These are phyloP conservation scores for Hypsizygus ulmarius DNA, from an alignment of 1,284 basidiomycete genomes.

Conservation along the genomic window DNA sequence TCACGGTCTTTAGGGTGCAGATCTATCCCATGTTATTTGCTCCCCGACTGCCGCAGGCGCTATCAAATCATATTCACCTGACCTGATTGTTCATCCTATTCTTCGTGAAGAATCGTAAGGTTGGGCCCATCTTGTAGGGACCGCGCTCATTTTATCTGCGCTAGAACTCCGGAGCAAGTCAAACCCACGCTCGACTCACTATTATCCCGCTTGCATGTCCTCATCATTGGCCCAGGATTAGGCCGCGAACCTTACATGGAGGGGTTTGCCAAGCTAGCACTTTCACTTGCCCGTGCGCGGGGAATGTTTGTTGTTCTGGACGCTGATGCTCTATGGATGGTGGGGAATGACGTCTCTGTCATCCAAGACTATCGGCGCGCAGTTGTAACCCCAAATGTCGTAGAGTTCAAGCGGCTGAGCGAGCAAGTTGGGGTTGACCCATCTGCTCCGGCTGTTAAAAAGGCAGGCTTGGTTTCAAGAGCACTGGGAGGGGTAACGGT, in stretches of 20 bases:
- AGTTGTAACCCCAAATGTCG: constrained; percentile 91
- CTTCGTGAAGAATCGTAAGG: constrained; percentile 59
- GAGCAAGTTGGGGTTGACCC: constrained; percentile 67
- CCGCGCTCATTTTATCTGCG: constrained; percentile 8
- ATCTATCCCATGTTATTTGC: constrained; percentile 96
- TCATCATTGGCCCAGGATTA: constrained; percentile 91
- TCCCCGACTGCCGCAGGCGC: constrained; percentile 85
- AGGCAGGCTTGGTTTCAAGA: constrained; percentile 63
- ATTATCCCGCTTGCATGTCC: constrained; percentile 84
- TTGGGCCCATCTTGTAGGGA: not conserved
- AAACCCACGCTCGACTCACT: constrained; percentile 64
- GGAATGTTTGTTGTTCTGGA: constrained; percentile 92
- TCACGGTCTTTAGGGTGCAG: constrained; percentile 65
- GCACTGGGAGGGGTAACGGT: constrained; percentile 86
- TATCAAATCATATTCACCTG: constrained; percentile 95
- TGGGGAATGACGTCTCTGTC: constrained; percentile 72
- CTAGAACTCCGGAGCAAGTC: constrained; percentile 48
- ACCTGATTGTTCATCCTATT: constrained; percentile 94
- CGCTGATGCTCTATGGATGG: constrained; percentile 84
- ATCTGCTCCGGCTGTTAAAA: constrained; percentile 44
- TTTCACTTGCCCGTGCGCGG: constrained; percentile 47
- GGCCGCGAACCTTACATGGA: constrained; percentile 93
- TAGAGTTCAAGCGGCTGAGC: constrained; percentile 87
- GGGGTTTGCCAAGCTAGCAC: constrained; percentile 59
- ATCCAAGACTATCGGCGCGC: constrained; percentile 80